Evolutionary conservation across 2,329 filamentous ascomycete genomes (phyloP), one percentile per base, ranked within the genome.

Genomic region (Aspergillus brasiliensis): DNA sequence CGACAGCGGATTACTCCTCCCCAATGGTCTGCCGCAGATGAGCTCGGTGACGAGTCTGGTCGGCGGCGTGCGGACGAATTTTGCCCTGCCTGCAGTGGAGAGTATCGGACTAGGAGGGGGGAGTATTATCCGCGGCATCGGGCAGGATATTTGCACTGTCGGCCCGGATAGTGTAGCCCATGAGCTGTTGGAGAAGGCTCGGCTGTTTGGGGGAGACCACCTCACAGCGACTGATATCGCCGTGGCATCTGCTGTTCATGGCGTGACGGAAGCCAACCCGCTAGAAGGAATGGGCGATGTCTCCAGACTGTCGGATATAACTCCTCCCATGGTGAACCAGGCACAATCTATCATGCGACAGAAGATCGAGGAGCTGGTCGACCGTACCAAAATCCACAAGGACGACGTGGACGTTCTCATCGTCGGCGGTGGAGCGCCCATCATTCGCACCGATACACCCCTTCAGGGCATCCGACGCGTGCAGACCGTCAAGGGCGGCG

Each of bases 141-240:
- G 74, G 21, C 58, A 71, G 0, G 64, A 68, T 19, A 69, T 71
- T 56, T 59, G 83, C 5, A 80, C 80, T 0, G 80, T 87, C 21
- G 86, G 86, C 0, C 86, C 86, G 0, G 85, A 88, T 27, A 86
- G 83, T n/a, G 85, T 88, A 3, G 86, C 84, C 2, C 83, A 86
- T 57, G 81, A 82, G 60, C 75, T 89, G 3, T 77, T 79, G 0
- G 75, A 81, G 47, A 81, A 87, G 52, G 80, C 86, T 0, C 55
- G 84, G 0, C 76, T 86, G 0, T 89, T 88, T 65, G 84, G 83
- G 3, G 86, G 85, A 27, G 76, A 78, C 28, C 75, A 80, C 0
- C 71, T 84, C 1, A 90, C 87, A 0, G 78, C 87, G 0, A 90
- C 87, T 0, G 87, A 90, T 69, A 77, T 81, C 21, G 77, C 81